A percentile compares a stretch with the other conserved stretches of the same genome.
Conservation (phyloP, 2,329 filamentous ascomycete species). For the Fusarium sp. region DNA sequence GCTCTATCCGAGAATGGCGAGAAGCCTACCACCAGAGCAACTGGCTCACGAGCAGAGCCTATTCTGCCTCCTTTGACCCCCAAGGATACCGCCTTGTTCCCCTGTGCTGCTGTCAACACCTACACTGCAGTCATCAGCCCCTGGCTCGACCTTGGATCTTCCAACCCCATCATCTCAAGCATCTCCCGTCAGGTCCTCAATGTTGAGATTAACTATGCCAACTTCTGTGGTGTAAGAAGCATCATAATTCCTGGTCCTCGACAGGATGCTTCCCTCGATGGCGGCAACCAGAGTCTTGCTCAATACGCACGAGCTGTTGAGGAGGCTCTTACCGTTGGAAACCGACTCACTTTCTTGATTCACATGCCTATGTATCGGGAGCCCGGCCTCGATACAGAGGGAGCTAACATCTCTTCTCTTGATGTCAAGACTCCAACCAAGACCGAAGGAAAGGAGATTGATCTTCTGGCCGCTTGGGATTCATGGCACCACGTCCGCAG, state of each 20-base stretch:
- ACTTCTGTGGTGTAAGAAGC: conserved; percentile 90
- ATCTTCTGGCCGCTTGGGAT: conserved; percentile 88
- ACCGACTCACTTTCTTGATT: conserved; percentile 82
- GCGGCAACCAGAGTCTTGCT: conserved; percentile 64
- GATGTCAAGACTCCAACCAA: conserved; percentile 49
- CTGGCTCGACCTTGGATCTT: conserved; percentile 91
- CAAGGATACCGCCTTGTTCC: conserved; percentile 80
- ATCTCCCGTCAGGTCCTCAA: conserved; percentile 91
- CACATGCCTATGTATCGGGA: conserved; percentile 87
- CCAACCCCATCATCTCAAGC: conserved; percentile 84
- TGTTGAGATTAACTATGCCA: conserved; percentile 92
- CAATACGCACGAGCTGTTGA: conserved; percentile 88
- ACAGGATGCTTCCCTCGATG: conserved; percentile 66
- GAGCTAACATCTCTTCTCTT: conserved; percentile 63
- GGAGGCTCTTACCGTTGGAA: conserved; percentile 80
- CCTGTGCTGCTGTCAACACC: conserved; percentile 75
- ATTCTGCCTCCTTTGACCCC: conserved; percentile 78
- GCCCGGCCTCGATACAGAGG: conserved; percentile 66
- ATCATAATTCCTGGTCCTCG: conserved; percentile 84
- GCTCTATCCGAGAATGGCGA: conserved; percentile 57
- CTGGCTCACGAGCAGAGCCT: conserved; percentile 64
- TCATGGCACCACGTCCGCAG: conserved; percentile 90
- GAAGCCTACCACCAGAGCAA: conserved; percentile 54
- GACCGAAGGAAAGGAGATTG: conserved; percentile 61
- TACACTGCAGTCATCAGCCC: conserved; percentile 84